Percentiles rank a stretch among this genome's conserved stretches.
These are phyloP conservation scores for Neurospora sp. DNA, from an alignment of 495 filamentous ascomycete species.

Conservation along the genomic window DNA sequence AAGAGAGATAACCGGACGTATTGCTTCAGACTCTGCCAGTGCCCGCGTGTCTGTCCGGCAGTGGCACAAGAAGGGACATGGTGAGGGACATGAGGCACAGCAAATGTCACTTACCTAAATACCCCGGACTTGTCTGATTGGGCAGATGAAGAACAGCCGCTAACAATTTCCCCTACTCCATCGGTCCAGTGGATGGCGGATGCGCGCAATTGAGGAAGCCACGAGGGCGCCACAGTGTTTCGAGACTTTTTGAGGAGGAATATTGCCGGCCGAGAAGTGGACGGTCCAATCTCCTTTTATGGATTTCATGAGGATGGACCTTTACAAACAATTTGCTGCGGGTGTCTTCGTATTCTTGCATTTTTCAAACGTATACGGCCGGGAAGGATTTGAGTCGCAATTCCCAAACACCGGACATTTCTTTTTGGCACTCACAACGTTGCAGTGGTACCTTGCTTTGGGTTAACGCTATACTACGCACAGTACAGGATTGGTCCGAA, in stretches of 20 bases:
- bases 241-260: background rate
- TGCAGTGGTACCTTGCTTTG: background rate
- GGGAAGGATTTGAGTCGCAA: background rate
- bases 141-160: background rate
- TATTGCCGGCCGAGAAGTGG: background rate
- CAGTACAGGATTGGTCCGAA: background rate
- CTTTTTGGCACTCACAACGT: background rate
- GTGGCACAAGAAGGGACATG: background rate
- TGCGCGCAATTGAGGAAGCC: background rate
- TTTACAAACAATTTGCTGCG: background rate
- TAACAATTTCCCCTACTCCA: background rate
- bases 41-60: background rate
- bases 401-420: background rate
- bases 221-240: background rate
- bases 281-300: background rate
- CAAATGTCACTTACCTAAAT: too few species aligned
- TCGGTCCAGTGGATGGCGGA: background rate
- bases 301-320: background rate
- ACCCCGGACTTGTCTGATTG: background rate
- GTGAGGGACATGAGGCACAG: background rate
- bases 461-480: background rate
- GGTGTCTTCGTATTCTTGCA: background rate
- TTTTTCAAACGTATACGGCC: background rate
- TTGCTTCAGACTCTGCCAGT: background rate
- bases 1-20: background rate